Evolutionary conservation across 2,329 filamentous ascomycete species (phyloP), one percentile per base, ranked within the genome.

Genomic region (Penicillium oxalicum): DNA sequence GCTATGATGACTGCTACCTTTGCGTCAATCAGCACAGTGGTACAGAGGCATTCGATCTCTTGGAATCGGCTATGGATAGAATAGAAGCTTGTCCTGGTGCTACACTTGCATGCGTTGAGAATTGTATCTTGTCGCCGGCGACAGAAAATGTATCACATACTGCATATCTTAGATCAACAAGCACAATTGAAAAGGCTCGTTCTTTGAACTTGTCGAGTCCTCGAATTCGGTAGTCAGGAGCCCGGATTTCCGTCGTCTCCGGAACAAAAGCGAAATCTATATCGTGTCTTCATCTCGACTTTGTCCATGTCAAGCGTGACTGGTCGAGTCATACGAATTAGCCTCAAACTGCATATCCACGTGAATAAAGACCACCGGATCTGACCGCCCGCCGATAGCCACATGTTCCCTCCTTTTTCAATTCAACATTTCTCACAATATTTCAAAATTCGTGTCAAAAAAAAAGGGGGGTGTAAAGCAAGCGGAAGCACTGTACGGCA

Each of bases 151-250:
- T 49, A 49, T 45, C 42, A 29, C 40, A 47, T 29, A 32, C 26
- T 53, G 48, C 50, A 51, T 33, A 53, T 37, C 25, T 44, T 55
- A 53, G 50, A 55, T 45, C 45, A 50, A 53, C 37, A 24, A 50
- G 32, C 42, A 36, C n/a, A n/a, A 35, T 37, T 4, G 7, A 44
- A 27, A 11, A 25, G 40, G 29, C 3, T 32, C 11, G 29, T 11
- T 32, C 29, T 11, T 32, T 32, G 29, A 18, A 18, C 18, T 18
- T 18, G 18, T 18, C 18, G 18, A 18, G 18, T 18, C 18, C 18
- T 18, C 18, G 18, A 18, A 18, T 2, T 18, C 18, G 18, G 18
- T 18, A 18, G 18, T 18, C 18, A 18, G 18, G 18, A 18, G 18
- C 18, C 18, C 18, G 18, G 2, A 18, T 18, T 18, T 18, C 18